These are phyloP conservation scores for Malus hybrid DNA, from an alignment of 331 rosid species.

Conservation along the genomic window DNA sequence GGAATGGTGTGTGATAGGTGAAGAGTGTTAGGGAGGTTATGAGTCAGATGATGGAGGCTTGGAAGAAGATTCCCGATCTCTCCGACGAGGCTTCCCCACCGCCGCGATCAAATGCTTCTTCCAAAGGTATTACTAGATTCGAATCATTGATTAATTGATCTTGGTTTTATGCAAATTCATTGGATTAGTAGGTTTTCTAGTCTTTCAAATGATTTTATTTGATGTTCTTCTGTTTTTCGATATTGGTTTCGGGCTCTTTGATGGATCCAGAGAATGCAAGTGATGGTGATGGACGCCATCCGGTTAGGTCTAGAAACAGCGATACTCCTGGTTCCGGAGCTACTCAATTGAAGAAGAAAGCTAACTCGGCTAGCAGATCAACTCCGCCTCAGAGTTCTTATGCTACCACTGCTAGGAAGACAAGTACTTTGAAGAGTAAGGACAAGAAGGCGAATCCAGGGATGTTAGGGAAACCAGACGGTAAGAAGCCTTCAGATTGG, in stretches of 20 bases:
- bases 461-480: slow-evolving; percentile 32
- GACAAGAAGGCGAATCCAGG: slow-evolving; percentile 34
- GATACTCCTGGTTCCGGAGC: slow-evolving; percentile 37
- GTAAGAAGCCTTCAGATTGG: slow-evolving; percentile 40
- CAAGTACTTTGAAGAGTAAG: slow-evolving; percentile 29
- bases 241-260: background rate
- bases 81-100: slow-evolving; percentile 68
- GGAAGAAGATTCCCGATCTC: slow-evolving; percentile 85
- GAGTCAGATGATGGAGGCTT: slow-evolving; percentile 81
- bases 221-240: background rate
- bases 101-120: slow-evolving; percentile 59
- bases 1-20: slow-evolving; percentile 35
- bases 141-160: background rate
- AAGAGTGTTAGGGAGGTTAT: slow-evolving; percentile 77
- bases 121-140: slow-evolving; percentile 43
- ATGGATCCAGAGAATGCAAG: slow-evolving; percentile 45
- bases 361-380: slow-evolving; percentile 26
- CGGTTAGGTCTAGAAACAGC: slow-evolving; percentile 34
- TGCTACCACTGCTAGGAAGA: slow-evolving; percentile 49
- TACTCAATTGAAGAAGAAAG: slow-evolving; percentile 41
- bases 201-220: background rate
- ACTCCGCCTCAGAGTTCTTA: slow-evolving; percentile 47
- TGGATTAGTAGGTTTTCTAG: background rate
- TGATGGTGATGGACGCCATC: slow-evolving; percentile 44
- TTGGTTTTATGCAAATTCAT: background rate